phyloP scores from a whole-genome alignment of 495 filamentous ascomycete genomes.

The Neurospora sublineolata region DNA sequence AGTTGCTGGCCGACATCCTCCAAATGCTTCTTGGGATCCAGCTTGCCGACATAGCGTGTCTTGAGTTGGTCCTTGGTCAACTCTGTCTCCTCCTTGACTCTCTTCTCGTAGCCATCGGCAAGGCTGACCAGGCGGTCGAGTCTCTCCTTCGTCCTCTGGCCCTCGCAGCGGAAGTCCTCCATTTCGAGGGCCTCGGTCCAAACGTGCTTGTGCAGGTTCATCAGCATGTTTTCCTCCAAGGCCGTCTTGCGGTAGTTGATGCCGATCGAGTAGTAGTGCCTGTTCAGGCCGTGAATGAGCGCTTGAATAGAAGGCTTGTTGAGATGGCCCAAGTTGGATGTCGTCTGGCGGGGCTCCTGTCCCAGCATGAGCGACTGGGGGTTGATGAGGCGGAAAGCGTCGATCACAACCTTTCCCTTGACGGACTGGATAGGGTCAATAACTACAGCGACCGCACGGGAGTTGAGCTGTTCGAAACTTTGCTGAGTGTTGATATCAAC shows the following conservation, averaged over 20 bases:
- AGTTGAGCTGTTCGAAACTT: slow-evolving; percentile 94
- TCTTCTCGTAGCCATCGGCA: slow-evolving; percentile 94
- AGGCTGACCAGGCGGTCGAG: slow-evolving; percentile 79
- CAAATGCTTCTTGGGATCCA: slow-evolving; percentile 98
- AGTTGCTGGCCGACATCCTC: slow-evolving; percentile 91
- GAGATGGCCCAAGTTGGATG: slow-evolving; percentile 91
- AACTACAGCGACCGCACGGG: slow-evolving; percentile 92
- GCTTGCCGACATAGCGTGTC: slow-evolving; percentile 96
- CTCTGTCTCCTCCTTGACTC: slow-evolving; percentile 96
- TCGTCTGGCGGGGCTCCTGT: slow-evolving; percentile 96
- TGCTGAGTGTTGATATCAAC: slow-evolving; percentile 99
- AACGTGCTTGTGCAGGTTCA: slow-evolving; percentile 98
- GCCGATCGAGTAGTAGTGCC: slow-evolving; percentile 97
- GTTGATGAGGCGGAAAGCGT: slow-evolving; percentile 97
- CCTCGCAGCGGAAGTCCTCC: slow-evolving; percentile 87
- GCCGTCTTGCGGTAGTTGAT: slow-evolving; percentile 98
- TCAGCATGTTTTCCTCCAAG: slow-evolving; percentile 97
- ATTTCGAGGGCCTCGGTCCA: slow-evolving; percentile 97
- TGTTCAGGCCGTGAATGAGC: slow-evolving; percentile 94
- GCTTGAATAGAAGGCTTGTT: slow-evolving; percentile 99
- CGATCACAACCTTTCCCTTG: slow-evolving; percentile 98
- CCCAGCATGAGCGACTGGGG: slow-evolving; percentile 97
- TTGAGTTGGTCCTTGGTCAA: slow-evolving; percentile 94
- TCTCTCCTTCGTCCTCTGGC: slow-evolving; percentile 67
- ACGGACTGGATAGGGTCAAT: slow-evolving; percentile 98